Conservation (phyloP, 306 rosid genomes). For the Hylodesmum podocarpum region DNA sequence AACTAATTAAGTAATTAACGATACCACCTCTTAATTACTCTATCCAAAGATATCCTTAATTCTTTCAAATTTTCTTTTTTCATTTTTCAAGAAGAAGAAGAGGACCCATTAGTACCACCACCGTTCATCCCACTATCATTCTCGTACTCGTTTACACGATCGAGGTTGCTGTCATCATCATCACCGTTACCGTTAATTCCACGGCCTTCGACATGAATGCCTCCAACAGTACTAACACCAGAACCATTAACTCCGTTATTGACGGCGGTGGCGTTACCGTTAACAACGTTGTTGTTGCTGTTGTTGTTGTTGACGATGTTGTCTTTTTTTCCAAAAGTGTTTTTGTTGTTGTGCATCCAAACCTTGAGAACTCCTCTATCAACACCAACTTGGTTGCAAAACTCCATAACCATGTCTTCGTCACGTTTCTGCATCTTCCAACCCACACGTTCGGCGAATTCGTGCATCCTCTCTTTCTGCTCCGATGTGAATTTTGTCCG, state of each 20-base stretch:
- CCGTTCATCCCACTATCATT: conserved; percentile 43
- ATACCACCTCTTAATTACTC: conserved; percentile 48
- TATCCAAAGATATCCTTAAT: conserved; percentile 48
- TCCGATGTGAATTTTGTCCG: conserved; percentile 75
- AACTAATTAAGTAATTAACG: conserved; percentile 46
- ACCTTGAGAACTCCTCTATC: conserved; percentile 81
- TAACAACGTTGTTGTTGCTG: neutral
- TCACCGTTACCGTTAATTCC: neutral
- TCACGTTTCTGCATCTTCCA: conserved; percentile 99
- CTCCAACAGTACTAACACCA: neutral
- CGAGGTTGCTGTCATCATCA: neutral
- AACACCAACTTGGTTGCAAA: conserved; percentile 68
- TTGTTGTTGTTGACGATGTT: too few relatives aligned
- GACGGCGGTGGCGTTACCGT: neutral
- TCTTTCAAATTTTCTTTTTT: neutral
- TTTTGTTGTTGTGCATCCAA: conserved; percentile 99
- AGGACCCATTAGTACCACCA: conserved; percentile 76
- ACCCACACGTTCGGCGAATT: conserved; percentile 72
- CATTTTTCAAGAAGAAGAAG: conserved; percentile 75
- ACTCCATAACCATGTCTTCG: conserved; percentile 57
- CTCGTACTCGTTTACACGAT: conserved; percentile 34
- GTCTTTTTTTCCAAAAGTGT: conserved; percentile 56
- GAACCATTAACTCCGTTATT: neutral
- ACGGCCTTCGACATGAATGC: neutral
- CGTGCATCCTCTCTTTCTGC: conserved; percentile 87